phyloP scores from a whole-genome alignment of 2,329 filamentous ascomycete genomes.

The Trichoderma pleuroti region DNA sequence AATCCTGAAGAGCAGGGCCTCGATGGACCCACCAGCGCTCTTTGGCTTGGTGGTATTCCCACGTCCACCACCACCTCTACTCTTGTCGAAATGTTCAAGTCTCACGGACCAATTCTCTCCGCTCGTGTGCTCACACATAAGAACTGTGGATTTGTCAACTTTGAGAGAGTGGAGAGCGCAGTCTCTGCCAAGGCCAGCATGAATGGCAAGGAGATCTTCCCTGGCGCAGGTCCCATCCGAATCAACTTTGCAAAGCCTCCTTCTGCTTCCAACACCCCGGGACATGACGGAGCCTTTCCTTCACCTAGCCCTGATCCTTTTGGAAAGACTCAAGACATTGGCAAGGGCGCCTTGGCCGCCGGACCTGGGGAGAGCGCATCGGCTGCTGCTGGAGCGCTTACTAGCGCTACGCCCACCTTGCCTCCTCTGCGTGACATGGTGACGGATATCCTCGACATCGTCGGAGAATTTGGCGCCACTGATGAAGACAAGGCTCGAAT shows the following conservation, averaged over 20 bases:
- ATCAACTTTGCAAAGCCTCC: slow-evolving; percentile 98
- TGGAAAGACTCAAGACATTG: slow-evolving; percentile 51
- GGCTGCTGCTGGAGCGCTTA: slow-evolving; percentile 29
- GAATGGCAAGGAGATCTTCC: slow-evolving; percentile 98
- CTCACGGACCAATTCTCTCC: slow-evolving; percentile 87
- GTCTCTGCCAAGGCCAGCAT: slow-evolving; percentile 81
- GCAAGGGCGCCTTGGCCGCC: slow-evolving; percentile 31
- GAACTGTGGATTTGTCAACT: slow-evolving; percentile 98
- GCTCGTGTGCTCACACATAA: slow-evolving; percentile 95
- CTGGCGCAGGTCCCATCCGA: slow-evolving; percentile 86
- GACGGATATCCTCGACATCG: slow-evolving; percentile 79
- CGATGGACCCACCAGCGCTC: slow-evolving; percentile 84
- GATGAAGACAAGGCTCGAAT: slow-evolving; percentile 75
- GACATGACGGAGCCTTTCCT: slow-evolving; percentile 80
- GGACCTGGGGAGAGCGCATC: slow-evolving; percentile 35
- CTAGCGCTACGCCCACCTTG: slow-evolving; percentile 56
- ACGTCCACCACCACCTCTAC: slow-evolving; percentile 96
- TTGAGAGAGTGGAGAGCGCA: slow-evolving; percentile 85
- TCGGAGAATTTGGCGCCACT: slow-evolving; percentile 80
- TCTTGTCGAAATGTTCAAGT: slow-evolving; percentile 88
- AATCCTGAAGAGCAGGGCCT: slow-evolving; percentile 73
- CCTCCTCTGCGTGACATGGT: slow-evolving; percentile 74
- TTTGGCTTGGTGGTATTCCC: slow-evolving; percentile 97
- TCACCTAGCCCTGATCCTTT: slow-evolving; percentile 90
- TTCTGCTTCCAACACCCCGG: slow-evolving; percentile 83